Base-by-base conservation (phyloP, 129 eudicot species). In the Chrysanthemum lavandulifolium region DNA sequence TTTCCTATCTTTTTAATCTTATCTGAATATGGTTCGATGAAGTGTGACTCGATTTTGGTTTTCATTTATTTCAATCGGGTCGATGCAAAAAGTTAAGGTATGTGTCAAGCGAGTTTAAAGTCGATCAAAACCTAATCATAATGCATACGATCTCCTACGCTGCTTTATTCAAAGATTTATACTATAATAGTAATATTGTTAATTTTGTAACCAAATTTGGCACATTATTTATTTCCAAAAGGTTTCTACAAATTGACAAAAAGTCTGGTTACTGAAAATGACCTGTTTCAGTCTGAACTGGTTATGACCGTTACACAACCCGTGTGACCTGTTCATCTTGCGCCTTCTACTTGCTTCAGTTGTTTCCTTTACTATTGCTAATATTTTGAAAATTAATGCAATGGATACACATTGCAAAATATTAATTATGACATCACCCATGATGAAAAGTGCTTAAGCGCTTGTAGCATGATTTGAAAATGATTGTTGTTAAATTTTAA, bases 1-100 rank as follows among this genome's bases (percentile, higher is more conserved):
- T 65, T 25, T 12, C 25, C 48, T 15, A 7, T 1, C 2, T 10
- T 54, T 1, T 74, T 3, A 18, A 45, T 45, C 50, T 10, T 33
- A 33, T 16, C 29, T 60, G 13, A 14, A 54, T 78, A 70, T 62
- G 50, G 33, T 25, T 49, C 4, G 29, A 6, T 73, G 11, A 72
- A 45, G 58, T 31, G 33, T 50, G 27, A 23, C 29, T 47, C 0
- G 29, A 65, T 16, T n/a, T 33, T 40, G 10, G 53, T 15, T 62
- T 23, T 59, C 13, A 13, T 40, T 36, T 36, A 6, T 36, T 6
- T 40, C 45, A 40, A 0, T 40, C 2, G n/a, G n/a, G n/a, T 7
- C 45, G 6, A 40, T 6, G 45, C 45, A 40, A 40, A n/a, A 5
- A 40, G 2, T 7, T 40, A 40, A 40, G 45, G 45, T 40, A 40